Conservation (phyloP, 2,329 filamentous ascomycete genomes). For the Botryotinia convoluta region DNA sequence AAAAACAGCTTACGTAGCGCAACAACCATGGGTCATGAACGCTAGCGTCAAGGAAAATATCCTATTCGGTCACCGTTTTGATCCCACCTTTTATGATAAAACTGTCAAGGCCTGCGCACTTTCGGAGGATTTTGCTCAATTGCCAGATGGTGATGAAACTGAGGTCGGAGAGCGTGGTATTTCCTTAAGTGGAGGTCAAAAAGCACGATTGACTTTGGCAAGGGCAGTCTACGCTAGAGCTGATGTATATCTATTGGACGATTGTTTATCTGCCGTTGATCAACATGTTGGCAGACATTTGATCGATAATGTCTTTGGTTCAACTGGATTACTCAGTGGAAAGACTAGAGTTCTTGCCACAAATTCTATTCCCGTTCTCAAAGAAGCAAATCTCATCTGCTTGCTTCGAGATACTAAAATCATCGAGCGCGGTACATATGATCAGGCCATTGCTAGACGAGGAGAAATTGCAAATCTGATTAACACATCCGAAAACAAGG, state of each 20-base stretch:
- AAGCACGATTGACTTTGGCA: conserved; percentile 86
- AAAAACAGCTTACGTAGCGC: conserved; percentile 84
- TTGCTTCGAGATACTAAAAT: conserved; percentile 81
- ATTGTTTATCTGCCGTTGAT: conserved; percentile 95
- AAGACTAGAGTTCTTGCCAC: conserved; percentile 94
- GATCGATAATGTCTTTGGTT: conserved; percentile 88
- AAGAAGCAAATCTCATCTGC: conserved; percentile 84
- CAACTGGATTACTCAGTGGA: conserved; percentile 73
- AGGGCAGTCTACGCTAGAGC: conserved; percentile 93
- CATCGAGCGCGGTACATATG: conserved; percentile 84
- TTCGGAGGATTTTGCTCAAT: conserved; percentile 81
- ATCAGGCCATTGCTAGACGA: conserved; percentile 89
- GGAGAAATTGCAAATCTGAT: conserved; percentile 84
- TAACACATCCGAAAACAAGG: conserved; percentile 66
- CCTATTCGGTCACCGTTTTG: conserved; percentile 90
- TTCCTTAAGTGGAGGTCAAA: conserved; percentile 92
- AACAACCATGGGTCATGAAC: conserved; percentile 96
- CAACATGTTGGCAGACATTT: conserved; percentile 94
- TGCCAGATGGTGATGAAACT: conserved; percentile 94
- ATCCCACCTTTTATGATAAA: conserved; percentile 89
- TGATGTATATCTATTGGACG: conserved; percentile 94
- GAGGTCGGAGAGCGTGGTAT: conserved; percentile 97
- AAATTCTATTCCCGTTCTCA: conserved; percentile 88
- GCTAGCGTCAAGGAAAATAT: conserved; percentile 97
- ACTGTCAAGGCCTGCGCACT: conserved; percentile 91